Percentiles rank a stretch among this genome's conserved stretches.
Evolutionary conservation across 108 stramenopile species (phyloP).

Genomic region (Bacterosira constricta): DNA sequence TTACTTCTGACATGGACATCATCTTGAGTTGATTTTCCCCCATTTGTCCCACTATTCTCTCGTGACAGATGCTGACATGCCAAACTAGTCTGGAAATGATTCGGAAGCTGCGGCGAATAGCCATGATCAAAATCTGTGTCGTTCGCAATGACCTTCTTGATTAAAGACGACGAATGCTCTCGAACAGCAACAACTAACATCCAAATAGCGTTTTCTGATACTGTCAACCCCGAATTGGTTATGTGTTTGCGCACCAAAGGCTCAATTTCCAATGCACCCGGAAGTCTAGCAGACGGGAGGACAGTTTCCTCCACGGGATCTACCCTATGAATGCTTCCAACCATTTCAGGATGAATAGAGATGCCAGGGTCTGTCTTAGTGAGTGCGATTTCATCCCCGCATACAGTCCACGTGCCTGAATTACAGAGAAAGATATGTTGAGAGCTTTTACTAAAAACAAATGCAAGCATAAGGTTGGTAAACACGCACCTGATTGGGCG

Average conservation of each 20-base stretch:
- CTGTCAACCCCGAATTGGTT: constrained; percentile 45
- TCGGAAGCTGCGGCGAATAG: constrained; percentile 15
- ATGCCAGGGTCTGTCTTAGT: constrained; percentile 1
- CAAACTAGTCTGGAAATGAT: constrained; percentile 6
- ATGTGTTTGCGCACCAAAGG: constrained; percentile 55
- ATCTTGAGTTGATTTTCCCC: background rate
- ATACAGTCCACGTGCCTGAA: constrained; percentile 14
- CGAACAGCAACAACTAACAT: constrained; percentile 65
- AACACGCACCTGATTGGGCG: constrained; percentile 12
- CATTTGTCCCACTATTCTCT: background rate
- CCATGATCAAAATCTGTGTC: constrained; percentile 19
- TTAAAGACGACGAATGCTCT: constrained; percentile 53
- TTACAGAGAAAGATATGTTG: background rate
- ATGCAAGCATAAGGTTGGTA: background rate
- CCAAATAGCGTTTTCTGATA: constrained; percentile 77
- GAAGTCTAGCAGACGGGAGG: constrained; percentile 53
- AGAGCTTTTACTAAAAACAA: background rate
- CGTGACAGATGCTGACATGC: constrained; percentile 5
- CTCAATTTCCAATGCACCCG: constrained; percentile 69
- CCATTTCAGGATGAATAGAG: background rate
- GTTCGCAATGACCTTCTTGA: constrained; percentile 47
- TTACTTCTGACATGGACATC: background rate
- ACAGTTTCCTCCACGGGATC: constrained; percentile 4
- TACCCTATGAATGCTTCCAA: background rate
- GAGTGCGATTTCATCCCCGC: constrained; percentile 4